Conservation (phyloP, 1,139 yeast species). For the Maudiozyma humilis region DNA sequence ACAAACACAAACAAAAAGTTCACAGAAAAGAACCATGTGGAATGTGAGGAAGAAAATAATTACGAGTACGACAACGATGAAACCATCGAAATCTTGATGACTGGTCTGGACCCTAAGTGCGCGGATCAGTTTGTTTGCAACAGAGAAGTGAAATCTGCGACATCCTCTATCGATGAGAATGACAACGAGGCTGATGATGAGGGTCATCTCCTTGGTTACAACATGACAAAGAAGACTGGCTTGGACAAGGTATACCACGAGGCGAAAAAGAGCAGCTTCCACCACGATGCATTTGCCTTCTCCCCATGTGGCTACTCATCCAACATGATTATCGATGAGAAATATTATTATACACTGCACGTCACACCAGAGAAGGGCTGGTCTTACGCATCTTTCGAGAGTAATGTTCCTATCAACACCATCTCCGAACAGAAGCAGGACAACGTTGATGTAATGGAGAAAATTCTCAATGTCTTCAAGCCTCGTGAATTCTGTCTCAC, state of each 20-base stretch:
- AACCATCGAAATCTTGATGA: conserved; percentile 87
- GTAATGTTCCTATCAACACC: conserved; percentile 51
- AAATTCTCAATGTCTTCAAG: conserved; percentile 55
- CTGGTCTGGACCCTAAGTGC: conserved; percentile 56
- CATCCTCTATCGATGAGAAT: conserved; percentile 32
- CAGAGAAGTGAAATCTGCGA: conserved; percentile 40
- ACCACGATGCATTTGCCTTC: conserved; percentile 85
- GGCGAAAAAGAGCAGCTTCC: conserved; percentile 30
- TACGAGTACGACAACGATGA: conserved; percentile 42
- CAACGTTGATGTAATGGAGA: conserved; percentile 45
- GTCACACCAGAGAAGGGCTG: conserved; percentile 91
- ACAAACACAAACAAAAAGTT: conserved; percentile 37
- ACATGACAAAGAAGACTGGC: conserved; percentile 54
- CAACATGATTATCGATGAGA: conserved; percentile 59
- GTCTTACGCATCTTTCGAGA: conserved; percentile 94
- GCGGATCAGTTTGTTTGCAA: conserved; percentile 55
- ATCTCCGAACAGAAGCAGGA: conserved; percentile 29
- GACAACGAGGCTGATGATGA: conserved; percentile 41
- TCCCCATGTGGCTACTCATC: conserved; percentile 96
- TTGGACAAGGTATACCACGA: conserved; percentile 50
- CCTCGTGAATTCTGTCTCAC: conserved; percentile 77
- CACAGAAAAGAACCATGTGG: conserved; percentile 2
- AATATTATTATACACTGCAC: conserved; percentile 80
- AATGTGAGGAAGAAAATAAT: conserved; percentile 11
- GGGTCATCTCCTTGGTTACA: conserved; percentile 69